Evolutionary conservation across 371 early-diverging fungal species (phyloP), one percentile per base, ranked within the genome.

Genomic region (Rhizopus stolonifer): DNA sequence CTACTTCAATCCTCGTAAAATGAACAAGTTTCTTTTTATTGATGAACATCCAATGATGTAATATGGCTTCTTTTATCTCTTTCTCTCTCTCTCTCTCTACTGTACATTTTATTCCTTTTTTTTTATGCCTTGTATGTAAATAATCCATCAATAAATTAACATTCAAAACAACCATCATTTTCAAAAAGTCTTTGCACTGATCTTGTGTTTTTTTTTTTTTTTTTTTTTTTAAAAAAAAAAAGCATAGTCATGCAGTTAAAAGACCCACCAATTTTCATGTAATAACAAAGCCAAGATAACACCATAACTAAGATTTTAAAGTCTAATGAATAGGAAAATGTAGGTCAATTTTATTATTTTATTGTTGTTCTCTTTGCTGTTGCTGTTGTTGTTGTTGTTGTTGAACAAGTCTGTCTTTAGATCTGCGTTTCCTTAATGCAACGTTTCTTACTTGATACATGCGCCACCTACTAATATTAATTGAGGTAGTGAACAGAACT

Each of bases 401-500:
- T 10, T 42, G 42, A 42, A 42, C 14, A 11, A 42, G 42, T 42
- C 42, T 42, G 15, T 42, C 42, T 42, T 42, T 42, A 18, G 42
- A 42, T 42, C 42, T 42, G 19, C 42, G 49, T 46, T 49, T 54
- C 39, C 46, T 42, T 8, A 60, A 49, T 9, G 55, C 61, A 40
- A 46, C 54, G 39, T 26, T 21, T 33, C 39, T 46, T 29, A 51
- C 8, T 46, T 46, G 40, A 10, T 55, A 51, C n/a, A 23, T 44
- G 52, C 66, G 61, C 81, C 81, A 87, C 46, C 82, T 80, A 54
- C 79, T 72, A 17, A 85, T 34, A 25, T 77, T 86, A 52, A 89
- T 69, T 3, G 68, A 69, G 9, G 81, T 79, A 0, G 89, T 88
- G 51, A 83, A 77, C 9, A 54, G 33, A 4, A 85, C 76, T 53